Evolutionary conservation across 345 rosid genomes (phyloP).

Genomic region (Gossypium bickii): DNA sequence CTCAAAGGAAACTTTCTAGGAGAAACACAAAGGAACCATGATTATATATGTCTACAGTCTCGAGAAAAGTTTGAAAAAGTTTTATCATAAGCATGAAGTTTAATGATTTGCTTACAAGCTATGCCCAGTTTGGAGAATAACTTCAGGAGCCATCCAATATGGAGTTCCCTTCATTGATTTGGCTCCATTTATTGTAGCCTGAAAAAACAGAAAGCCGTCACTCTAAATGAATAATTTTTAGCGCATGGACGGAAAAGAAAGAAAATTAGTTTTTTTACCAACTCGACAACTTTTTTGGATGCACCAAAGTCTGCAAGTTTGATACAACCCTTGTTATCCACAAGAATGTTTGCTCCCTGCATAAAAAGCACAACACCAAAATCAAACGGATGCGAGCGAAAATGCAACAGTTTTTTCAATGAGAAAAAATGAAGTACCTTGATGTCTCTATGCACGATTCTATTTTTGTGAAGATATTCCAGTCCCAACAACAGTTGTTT

Average conservation of each 20-base stretch:
- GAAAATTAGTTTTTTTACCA: constrained; percentile 27
- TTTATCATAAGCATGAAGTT: not conserved
- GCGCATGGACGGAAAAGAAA: not conserved
- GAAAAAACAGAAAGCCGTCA: constrained; percentile 21
- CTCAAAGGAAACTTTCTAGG: not conserved
- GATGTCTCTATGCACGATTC: constrained; percentile 86
- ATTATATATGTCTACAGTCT: not conserved
- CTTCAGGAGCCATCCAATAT: constrained; percentile 98
- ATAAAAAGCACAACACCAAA: constrained; percentile 8
- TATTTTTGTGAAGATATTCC: constrained; percentile 75
- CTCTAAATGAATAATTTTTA: not conserved
- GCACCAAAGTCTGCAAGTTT: constrained; percentile 94
- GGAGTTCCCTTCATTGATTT: constrained; percentile 95
- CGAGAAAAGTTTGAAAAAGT: not conserved
- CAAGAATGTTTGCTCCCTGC: constrained; percentile 49
- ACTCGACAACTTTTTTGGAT: constrained; percentile 80
- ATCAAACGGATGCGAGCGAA: not conserved
- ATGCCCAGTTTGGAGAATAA: constrained; percentile 90
- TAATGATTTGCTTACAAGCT: constrained; percentile 58
- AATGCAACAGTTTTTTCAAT: not conserved
- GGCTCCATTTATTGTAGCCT: constrained; percentile 86
- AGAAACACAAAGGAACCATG: not conserved
- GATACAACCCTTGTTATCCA: constrained; percentile 56
- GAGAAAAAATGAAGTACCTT: constrained; percentile 39
- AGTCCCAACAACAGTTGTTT: constrained; percentile 64